Conservation (phyloP, 805 yeast species). For the Candida golubevii region DNA sequence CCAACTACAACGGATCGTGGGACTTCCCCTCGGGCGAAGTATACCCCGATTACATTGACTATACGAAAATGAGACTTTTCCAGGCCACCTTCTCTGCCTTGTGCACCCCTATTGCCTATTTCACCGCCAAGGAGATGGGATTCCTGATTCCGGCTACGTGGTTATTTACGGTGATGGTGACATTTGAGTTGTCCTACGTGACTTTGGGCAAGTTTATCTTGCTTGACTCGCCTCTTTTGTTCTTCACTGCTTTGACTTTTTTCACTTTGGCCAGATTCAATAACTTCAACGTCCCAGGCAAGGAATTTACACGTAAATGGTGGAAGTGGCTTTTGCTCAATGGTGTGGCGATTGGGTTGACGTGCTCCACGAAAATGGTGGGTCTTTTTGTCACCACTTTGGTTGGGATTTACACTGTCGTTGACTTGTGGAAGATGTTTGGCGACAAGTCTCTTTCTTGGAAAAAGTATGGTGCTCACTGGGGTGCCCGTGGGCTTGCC, state of each 20-base stretch:
- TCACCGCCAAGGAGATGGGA: slow-evolving; percentile 72
- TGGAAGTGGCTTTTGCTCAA: slow-evolving; percentile 88
- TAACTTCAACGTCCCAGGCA: slow-evolving; percentile 44
- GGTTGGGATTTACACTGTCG: slow-evolving; percentile 85
- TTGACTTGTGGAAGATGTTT: slow-evolving; percentile 80
- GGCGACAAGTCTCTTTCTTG: slow-evolving; percentile 59
- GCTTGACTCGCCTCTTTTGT: slow-evolving; percentile 84
- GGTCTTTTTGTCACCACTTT: slow-evolving; percentile 86
- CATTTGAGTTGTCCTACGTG: slow-evolving; percentile 77
- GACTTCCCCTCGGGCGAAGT: slow-evolving; percentile 77
- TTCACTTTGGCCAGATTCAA: slow-evolving; percentile 65
- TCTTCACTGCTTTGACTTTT: slow-evolving; percentile 77
- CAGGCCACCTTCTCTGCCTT: slow-evolving; percentile 80
- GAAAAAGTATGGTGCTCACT: slow-evolving; percentile 51
- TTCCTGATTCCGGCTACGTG: slow-evolving; percentile 68
- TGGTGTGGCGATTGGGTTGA: slow-evolving; percentile 85
- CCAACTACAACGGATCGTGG: slow-evolving; percentile 85
- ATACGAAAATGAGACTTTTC: slow-evolving; percentile 80
- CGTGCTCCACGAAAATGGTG: slow-evolving; percentile 93
- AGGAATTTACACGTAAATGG: slow-evolving; percentile 71
- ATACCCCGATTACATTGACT: slow-evolving; percentile 77
- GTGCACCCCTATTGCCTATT: slow-evolving; percentile 84
- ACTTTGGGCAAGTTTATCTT: slow-evolving; percentile 86
- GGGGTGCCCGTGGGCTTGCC: slow-evolving; percentile 63
- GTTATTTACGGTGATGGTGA: slow-evolving; percentile 74